These are phyloP conservation scores for Fomitopsis pulvina DNA, from an alignment of 768 basidiomycete species.

Conservation along the genomic window DNA sequence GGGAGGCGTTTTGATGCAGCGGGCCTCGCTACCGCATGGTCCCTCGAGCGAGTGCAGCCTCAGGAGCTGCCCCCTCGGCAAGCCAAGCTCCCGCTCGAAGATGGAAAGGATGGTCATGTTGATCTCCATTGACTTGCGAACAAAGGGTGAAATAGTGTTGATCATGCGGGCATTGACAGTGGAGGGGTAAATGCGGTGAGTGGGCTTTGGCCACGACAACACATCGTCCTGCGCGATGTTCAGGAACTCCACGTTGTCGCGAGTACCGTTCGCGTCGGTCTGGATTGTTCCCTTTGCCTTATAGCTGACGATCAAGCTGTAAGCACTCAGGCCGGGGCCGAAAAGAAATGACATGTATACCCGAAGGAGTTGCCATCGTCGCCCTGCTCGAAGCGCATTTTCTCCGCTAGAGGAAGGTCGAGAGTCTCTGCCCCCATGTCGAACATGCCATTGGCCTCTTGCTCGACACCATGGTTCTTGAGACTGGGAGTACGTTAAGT, in stretches of 20 bases:
- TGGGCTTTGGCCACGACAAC: constrained; percentile 46
- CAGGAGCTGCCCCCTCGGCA: constrained; percentile 42
- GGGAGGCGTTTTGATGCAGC: constrained; percentile 44
- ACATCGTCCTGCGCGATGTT: constrained; percentile 68
- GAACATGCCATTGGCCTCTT: constrained; percentile 46
- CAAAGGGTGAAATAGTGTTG: constrained; percentile 44
- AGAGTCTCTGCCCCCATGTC: constrained; percentile 49
- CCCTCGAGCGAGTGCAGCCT: constrained; percentile 38
- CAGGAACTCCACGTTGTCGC: constrained; percentile 56
- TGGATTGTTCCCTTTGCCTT: constrained; percentile 60
- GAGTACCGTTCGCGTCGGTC: constrained; percentile 50
- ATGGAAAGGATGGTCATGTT: constrained; percentile 46
- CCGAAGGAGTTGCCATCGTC: constrained; percentile 37
- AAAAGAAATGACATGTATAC: constrained; percentile 16
- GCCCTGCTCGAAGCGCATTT: constrained; percentile 53
- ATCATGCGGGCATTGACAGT: constrained; percentile 46
- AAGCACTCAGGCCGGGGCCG: not conserved
- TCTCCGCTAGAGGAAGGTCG: constrained; percentile 46
- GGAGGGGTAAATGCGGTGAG: constrained; percentile 50
- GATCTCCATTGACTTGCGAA: constrained; percentile 49
- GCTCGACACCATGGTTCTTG: constrained; percentile 49
- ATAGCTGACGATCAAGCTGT: constrained; percentile 31
- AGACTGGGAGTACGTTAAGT: constrained; percentile 27
- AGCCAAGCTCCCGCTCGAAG: constrained; percentile 50
- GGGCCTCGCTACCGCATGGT: constrained; percentile 49